These are phyloP conservation scores for Ogataea saltuana DNA, from an alignment of 805 yeast species.

Conservation along the genomic window DNA sequence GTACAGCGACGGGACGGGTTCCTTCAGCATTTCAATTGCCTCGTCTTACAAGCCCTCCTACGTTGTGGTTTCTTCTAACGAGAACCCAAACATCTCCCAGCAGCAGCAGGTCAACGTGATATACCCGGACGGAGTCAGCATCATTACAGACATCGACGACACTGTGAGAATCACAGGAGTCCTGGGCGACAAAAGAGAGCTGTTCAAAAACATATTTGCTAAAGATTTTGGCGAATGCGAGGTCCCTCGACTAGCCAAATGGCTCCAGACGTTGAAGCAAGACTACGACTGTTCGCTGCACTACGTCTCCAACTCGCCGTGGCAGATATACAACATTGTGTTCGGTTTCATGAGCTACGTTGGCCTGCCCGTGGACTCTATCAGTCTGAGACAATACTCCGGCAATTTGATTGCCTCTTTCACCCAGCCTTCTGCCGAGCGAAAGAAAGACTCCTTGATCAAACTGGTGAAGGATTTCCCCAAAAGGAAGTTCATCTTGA, in stretches of 20 bases:
- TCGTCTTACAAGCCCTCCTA: conserved; percentile 63
- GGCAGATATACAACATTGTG: conserved; percentile 74
- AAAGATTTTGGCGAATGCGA: conserved; percentile 66
- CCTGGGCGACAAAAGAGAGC: conserved; percentile 78
- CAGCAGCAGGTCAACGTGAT: conserved; percentile 48
- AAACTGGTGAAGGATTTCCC: conserved; percentile 75
- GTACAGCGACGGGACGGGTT: conserved; percentile 69
- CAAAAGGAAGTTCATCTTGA: conserved; percentile 69
- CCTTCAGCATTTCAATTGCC: conserved; percentile 53
- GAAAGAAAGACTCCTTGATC: conserved; percentile 67
- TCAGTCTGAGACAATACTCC: conserved; percentile 83
- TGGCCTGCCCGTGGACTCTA: conserved; percentile 74
- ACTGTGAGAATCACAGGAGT: conserved; percentile 92
- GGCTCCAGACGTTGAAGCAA: conserved; percentile 59
- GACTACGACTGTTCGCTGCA: conserved; percentile 58
- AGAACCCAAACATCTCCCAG: conserved; percentile 48
- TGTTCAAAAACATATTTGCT: conserved; percentile 76
- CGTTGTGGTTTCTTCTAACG: conserved; percentile 49
- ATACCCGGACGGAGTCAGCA: conserved; percentile 52
- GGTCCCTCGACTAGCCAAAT: conserved; percentile 70
- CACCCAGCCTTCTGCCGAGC: conserved; percentile 82
- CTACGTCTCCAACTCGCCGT: conserved; percentile 94
- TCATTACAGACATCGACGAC: conserved; percentile 93
- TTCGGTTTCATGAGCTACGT: conserved; percentile 53
- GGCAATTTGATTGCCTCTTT: conserved; percentile 81